These are phyloP conservation scores for Arthrobotrys entomopaga DNA, from an alignment of 2,329 filamentous ascomycete species.

Conservation along the genomic window DNA sequence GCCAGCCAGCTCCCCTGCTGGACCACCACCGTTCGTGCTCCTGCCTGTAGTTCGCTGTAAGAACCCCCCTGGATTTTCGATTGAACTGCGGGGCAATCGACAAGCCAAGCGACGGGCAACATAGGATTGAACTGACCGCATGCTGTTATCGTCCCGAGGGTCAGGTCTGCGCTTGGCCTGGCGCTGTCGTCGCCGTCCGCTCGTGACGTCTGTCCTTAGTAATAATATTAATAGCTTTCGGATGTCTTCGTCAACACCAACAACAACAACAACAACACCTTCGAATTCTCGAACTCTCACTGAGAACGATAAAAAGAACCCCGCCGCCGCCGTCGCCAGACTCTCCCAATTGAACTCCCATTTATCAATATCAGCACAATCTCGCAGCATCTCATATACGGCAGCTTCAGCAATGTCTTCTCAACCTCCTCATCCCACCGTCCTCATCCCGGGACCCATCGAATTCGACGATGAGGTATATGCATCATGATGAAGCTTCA, in stretches of 20 bases:
- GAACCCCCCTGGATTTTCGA: background rate
- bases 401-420: conserved; percentile 64
- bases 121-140: too few species aligned
- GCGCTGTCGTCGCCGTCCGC: conserved; percentile 7
- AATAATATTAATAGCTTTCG: too few species aligned
- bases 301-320: conserved; percentile 6
- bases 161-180: conserved; percentile 2
- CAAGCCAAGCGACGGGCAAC: too few species aligned
- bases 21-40: conserved; percentile 30
- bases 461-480: conserved; percentile 86
- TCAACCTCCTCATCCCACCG: conserved; percentile 68
- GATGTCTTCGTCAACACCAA: background rate
- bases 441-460: conserved; percentile 96
- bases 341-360: conserved; percentile 37
- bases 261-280: conserved; percentile 28
- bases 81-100: conserved; percentile 1
- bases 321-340: conserved; percentile 21
- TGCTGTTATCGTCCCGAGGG: conserved; percentile 22
- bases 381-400: background rate
- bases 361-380: conserved; percentile 1
- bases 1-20: background rate
- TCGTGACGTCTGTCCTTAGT: background rate
- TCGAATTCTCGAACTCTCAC: background rate
- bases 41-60: conserved; percentile 18
- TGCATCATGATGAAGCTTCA: background rate